phyloP scores from a whole-genome alignment of 2,329 filamentous ascomycete species.

The Coniochaeta hoffmannii region DNA sequence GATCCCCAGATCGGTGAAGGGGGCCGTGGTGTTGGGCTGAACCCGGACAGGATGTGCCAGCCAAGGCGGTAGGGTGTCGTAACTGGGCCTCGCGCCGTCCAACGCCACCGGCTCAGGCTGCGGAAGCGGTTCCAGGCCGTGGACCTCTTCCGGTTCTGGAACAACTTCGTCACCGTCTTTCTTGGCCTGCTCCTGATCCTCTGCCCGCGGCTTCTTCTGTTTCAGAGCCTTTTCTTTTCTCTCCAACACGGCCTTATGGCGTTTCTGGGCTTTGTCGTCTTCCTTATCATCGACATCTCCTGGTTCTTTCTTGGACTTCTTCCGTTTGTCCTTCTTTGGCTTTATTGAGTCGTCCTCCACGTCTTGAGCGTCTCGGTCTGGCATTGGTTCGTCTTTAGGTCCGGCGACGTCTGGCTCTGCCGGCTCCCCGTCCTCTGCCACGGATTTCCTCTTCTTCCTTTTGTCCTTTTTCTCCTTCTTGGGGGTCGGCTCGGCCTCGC shows the following conservation, averaged over 20 bases:
- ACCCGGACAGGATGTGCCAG: conserved; percentile 68
- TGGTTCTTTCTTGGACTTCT: conserved; percentile 19
- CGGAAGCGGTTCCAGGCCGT: conserved; percentile 74
- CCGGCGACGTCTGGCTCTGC: background rate
- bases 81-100: conserved; percentile 53
- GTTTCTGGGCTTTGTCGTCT: conserved; percentile 16
- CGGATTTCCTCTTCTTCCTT: background rate
- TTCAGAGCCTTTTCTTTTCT: conserved; percentile 50
- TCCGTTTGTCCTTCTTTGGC: conserved; percentile 13
- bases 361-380: background rate
- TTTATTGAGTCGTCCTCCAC: background rate
- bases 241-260: conserved; percentile 45
- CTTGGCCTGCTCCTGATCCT: conserved; percentile 18
- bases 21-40: conserved; percentile 46
- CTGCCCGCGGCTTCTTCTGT: conserved; percentile 21
- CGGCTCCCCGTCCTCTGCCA: background rate
- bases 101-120: conserved; percentile 62
- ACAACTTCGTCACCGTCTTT: conserved; percentile 11
- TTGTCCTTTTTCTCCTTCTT: conserved; percentile 13
- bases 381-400: background rate
- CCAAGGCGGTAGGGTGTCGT: conserved; percentile 76
- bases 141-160: conserved; percentile 35
- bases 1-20: conserved; percentile 60
- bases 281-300: conserved; percentile 17
- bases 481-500: conserved; percentile 5